Conservation (phyloP, 768 basidiomycete species). For the Lactarius psammicola region DNA sequence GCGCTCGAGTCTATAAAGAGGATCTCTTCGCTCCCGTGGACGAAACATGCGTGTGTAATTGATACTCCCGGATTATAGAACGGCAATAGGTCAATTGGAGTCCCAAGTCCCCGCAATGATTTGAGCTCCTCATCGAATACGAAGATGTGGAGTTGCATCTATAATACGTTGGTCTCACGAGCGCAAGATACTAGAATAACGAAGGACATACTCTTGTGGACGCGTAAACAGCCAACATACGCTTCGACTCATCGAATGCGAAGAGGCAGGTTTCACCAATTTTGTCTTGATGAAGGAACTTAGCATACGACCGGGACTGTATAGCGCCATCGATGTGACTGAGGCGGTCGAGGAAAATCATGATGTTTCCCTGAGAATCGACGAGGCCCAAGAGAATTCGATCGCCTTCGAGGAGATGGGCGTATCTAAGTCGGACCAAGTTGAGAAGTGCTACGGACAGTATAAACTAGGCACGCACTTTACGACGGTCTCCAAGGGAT, state of each 20-base stretch:
- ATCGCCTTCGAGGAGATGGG: too few relatives aligned
- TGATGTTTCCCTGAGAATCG: conserved; percentile 14
- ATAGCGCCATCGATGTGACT: conserved; percentile 12
- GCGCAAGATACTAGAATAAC: background rate
- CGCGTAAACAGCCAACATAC: conserved; percentile 49
- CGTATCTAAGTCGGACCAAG: too few relatives aligned
- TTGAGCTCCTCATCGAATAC: conserved; percentile 46
- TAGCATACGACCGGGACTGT: background rate
- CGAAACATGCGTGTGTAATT: conserved; percentile 44
- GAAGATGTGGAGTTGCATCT: conserved; percentile 46
- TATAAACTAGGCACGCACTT: too few relatives aligned
- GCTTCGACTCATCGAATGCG: conserved; percentile 53
- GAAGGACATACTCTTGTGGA: conserved; percentile 40
- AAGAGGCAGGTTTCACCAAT: conserved; percentile 46
- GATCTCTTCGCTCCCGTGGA: conserved; percentile 53
- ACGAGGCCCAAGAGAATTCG: conserved; percentile 19
- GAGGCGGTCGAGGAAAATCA: conserved; percentile 18
- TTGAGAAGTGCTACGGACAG: too few relatives aligned
- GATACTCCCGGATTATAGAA: conserved; percentile 41
- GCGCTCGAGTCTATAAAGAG: conserved; percentile 46
- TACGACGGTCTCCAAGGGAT: too few relatives aligned
- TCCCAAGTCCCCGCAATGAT: conserved; percentile 44
- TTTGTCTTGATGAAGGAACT: conserved; percentile 44
- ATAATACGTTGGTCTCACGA: background rate
- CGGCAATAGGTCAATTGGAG: conserved; percentile 39